Conservation (phyloP, 2,329 filamentous ascomycete species). For the Paracoccidioides lutzii region DNA sequence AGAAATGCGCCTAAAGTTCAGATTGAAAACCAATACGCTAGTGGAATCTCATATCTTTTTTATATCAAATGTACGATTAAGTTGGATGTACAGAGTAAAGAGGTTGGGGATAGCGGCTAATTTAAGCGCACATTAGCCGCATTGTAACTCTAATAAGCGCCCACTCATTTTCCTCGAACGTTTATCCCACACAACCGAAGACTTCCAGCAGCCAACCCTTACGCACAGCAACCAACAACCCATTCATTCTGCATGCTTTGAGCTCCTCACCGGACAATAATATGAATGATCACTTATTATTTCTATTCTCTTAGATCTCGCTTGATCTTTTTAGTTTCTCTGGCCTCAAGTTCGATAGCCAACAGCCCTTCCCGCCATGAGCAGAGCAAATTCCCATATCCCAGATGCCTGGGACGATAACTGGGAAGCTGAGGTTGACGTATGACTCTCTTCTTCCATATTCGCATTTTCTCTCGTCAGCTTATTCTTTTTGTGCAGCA, state of each 20-base stretch:
- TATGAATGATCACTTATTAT: not conserved
- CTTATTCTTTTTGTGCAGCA: not conserved
- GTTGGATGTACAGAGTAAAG: no score
- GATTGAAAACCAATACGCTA: no score
- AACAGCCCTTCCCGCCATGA: constrained; percentile 19
- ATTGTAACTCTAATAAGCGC: no score
- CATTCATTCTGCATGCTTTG: not conserved
- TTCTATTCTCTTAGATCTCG: not conserved
- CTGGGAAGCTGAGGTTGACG: constrained; percentile 71
- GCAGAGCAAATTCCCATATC: constrained; percentile 36
- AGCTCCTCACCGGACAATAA: not conserved
- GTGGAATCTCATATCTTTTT: no score
- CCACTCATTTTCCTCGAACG: no score
- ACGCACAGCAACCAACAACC: not conserved
- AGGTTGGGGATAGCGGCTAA: no score
- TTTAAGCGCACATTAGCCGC: no score
- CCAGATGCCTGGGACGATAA: constrained; percentile 86
- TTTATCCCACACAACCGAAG: no score
- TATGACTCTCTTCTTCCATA: constrained; percentile 21
- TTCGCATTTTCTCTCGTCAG: not conserved
- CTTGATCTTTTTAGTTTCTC: not conserved
- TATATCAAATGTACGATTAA: no score
- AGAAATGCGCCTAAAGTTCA: no score
- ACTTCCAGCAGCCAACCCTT: not conserved
- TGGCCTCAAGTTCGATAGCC: not conserved